A percentile compares a stretch with the other conserved stretches of the same genome.
phyloP scores from a whole-genome alignment of 257 asterid genomes.

The Plantago elongata region DNA sequence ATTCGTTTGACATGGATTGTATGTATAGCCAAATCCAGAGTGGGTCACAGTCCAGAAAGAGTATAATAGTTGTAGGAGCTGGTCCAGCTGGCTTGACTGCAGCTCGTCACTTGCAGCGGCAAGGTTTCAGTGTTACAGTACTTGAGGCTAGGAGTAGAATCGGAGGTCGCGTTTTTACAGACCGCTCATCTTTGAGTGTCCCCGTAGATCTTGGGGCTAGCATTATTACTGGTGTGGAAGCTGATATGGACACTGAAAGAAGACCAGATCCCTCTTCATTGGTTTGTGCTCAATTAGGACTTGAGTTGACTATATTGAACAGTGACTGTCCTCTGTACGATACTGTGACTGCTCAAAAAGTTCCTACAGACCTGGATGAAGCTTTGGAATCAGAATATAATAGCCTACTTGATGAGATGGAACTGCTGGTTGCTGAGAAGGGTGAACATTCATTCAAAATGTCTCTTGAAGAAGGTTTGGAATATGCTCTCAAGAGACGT shows the following conservation, averaged over 20 bases:
- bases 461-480: constrained; percentile 96
- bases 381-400: constrained; percentile 88
- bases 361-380: constrained; percentile 81
- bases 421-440: constrained; percentile 76
- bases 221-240: constrained; percentile 97
- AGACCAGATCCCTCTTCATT: constrained; percentile 97
- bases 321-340: constrained; percentile 98
- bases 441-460: constrained; percentile 78
- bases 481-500: constrained; percentile 68
- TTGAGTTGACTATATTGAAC: constrained; percentile 85
- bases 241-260: constrained; percentile 95
- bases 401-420: constrained; percentile 93
- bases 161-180: constrained; percentile 98
- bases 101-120: constrained; percentile 96
- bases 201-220: constrained; percentile 99
- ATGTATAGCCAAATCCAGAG: constrained; percentile 20
- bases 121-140: constrained; percentile 73
- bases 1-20: constrained; percentile 22
- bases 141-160: constrained; percentile 95
- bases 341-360: constrained; percentile 75
- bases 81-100: constrained; percentile 99
- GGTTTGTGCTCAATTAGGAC: constrained; percentile 94
- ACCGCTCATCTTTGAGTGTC: constrained; percentile 78
- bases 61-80: constrained; percentile 81
- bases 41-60: constrained; percentile 42